phyloP scores from a whole-genome alignment of 192 early-diverging fungal genomes.

The Geranomyces variabilis region DNA sequence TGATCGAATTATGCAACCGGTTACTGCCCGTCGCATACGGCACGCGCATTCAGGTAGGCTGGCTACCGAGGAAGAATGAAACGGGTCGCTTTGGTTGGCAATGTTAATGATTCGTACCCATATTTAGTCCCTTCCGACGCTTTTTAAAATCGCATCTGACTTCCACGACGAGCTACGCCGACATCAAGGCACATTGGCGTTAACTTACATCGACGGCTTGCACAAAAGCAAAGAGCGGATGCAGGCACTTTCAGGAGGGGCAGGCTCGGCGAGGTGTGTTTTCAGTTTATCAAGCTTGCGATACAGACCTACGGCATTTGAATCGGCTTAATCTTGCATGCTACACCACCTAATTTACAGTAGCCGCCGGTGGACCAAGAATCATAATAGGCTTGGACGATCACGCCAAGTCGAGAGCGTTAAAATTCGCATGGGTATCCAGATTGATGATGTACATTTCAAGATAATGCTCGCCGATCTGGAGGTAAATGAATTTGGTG shows the following conservation, averaged over 20 bases:
- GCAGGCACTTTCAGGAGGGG: conserved; percentile 11
- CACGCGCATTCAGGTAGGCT: conserved; percentile 50
- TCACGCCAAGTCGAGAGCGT: conserved; percentile 36
- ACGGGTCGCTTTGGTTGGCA: conserved; percentile 6
- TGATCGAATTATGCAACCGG: conserved; percentile 71
- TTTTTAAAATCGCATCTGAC: conserved; percentile 74
- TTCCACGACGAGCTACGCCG: conserved; percentile 75
- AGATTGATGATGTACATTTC: conserved; percentile 76
- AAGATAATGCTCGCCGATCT: conserved; percentile 67
- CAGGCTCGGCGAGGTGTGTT: conserved; percentile 11
- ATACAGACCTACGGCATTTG: background rate
- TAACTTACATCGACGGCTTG: conserved; percentile 74
- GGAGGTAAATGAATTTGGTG: conserved; percentile 49
- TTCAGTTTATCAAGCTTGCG: background rate
- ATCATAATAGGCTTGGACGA: background rate
- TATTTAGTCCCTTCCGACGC: conserved; percentile 65
- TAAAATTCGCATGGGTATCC: conserved; percentile 38
- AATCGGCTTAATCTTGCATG: no score
- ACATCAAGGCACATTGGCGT: conserved; percentile 73
- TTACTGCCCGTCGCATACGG: conserved; percentile 64
- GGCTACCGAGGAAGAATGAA: background rate
- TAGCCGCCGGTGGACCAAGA: conserved; percentile 35
- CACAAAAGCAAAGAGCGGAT: conserved; percentile 46
- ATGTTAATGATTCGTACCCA: conserved; percentile 16
- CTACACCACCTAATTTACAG: no score